These are phyloP conservation scores for Cucurbita maxima DNA, from an alignment of 306 rosid genomes.

Conservation along the genomic window DNA sequence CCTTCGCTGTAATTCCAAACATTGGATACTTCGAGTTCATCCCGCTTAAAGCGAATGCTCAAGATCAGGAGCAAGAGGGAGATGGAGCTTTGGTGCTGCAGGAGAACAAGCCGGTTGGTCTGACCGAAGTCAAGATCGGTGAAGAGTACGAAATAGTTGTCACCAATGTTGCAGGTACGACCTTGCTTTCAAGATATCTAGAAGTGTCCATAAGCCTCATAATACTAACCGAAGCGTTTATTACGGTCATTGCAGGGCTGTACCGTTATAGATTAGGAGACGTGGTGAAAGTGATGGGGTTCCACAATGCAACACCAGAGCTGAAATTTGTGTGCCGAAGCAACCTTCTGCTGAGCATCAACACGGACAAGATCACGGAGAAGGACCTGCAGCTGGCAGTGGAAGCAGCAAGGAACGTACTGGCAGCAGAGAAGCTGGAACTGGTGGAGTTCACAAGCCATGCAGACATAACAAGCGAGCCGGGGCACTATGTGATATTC, in stretches of 20 bases:
- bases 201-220: no score
- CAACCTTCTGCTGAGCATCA: slow-evolving; percentile 49
- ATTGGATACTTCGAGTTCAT: slow-evolving; percentile 85
- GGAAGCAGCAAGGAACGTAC: slow-evolving; percentile 37
- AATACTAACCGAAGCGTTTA: neutral
- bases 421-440: slow-evolving; percentile 55
- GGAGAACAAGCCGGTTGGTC: slow-evolving; percentile 40
- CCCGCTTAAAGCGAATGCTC: slow-evolving; percentile 24
- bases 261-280: slow-evolving; percentile 84
- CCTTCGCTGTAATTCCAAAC: slow-evolving; percentile 72
- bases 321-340: slow-evolving; percentile 53
- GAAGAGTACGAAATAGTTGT: slow-evolving; percentile 56
- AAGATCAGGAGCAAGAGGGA: neutral
- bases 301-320: slow-evolving; percentile 67
- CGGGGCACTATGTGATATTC: slow-evolving; percentile 78
- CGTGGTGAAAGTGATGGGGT: slow-evolving; percentile 57
- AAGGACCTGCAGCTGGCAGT: slow-evolving; percentile 61
- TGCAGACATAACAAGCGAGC: slow-evolving; percentile 44
- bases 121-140: slow-evolving; percentile 57
- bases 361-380: slow-evolving; percentile 89
- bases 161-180: slow-evolving; percentile 66
- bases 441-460: slow-evolving; percentile 69
- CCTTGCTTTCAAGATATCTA: neutral
- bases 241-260: slow-evolving; percentile 39
- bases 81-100: neutral